Evolutionary conservation across 2,329 filamentous ascomycete genomes (phyloP).

Genomic region (Botrytis sinoallii): DNA sequence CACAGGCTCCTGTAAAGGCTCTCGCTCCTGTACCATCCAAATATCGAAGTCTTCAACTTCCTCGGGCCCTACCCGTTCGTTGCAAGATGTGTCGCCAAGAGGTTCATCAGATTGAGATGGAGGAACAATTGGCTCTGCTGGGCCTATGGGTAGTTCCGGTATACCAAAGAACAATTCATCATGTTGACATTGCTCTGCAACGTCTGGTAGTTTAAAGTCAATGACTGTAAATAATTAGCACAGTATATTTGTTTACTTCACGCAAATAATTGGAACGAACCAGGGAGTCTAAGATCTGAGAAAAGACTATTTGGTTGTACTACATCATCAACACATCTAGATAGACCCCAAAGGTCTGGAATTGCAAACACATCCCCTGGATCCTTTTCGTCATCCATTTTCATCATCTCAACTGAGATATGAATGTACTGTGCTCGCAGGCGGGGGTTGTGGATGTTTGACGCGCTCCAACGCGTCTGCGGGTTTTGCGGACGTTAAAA

Average conservation of each 20-base stretch:
- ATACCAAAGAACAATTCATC: slow-evolving; percentile 35
- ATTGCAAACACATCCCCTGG: slow-evolving; percentile 59
- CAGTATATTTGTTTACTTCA: neutral
- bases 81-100: slow-evolving; percentile 1
- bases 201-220: slow-evolving; percentile 29
- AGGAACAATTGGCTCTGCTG: slow-evolving; percentile 10
- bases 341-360: slow-evolving; percentile 57
- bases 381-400: slow-evolving; percentile 38
- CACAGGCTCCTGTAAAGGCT: slow-evolving; percentile 31
- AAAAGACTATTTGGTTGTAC: slow-evolving; percentile 37
- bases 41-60: slow-evolving; percentile 37
- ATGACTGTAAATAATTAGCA: slow-evolving; percentile 29
- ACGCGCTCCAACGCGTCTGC: slow-evolving; percentile 5
- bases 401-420: slow-evolving; percentile 19
- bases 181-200: slow-evolving; percentile 23
- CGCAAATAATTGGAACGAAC: slow-evolving; percentile 21
- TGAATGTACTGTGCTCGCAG: neutral
- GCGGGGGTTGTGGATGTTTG: neutral
- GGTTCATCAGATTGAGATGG: slow-evolving; percentile 19
- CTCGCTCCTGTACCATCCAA: slow-evolving; percentile 47
- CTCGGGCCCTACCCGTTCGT: slow-evolving; percentile 32
- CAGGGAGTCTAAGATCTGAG: slow-evolving; percentile 34
- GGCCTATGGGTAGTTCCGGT: slow-evolving; percentile 30
- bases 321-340: slow-evolving; percentile 44
- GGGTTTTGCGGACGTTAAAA: neutral